Evolutionary conservation across 345 rosid genomes (phyloP), one percentile per base, ranked within the genome.

Genomic region (Melastoma malabathricum): DNA sequence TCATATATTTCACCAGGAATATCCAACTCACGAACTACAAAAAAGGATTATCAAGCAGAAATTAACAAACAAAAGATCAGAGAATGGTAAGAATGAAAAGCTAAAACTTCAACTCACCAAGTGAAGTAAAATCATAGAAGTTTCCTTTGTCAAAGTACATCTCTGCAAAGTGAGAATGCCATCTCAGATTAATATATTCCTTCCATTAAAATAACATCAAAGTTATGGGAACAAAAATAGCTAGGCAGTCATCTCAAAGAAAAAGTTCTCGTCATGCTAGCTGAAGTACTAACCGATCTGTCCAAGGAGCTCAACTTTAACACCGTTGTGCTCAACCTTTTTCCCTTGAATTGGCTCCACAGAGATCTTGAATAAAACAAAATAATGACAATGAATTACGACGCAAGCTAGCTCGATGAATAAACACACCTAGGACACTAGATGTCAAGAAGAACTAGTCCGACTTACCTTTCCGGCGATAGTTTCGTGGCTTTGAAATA

Each of bases 1-100:
- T 87, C 98, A 53, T 80, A 82, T 65, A 92, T 72, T 56, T 92
- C 96, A 64, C 98, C 95, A 60, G 95, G 98, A 58, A 92, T 80
- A 76, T 92, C 98, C 73, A 92, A 64, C 64, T 92, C 95, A 50
- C 95, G 96, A 25, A 92, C 98, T 92, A 83, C 59, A 67, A 65
- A 48, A 52, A 47, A 66, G 55, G 55, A 22, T 34, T 34, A 9
- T 34, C 9, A 48, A 52, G 18, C 1, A 39, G 5, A 59, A 48
- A 50, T 65, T 8, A 34, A 34, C 9, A 7, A 34, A 6, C 41
- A 34, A 49, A 43, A 18, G 46, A 45, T 15, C 16, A 23, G 15
- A 15, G 0, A 12, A 48, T 18, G 6, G 13, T 34, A 39, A 46
- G 44, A 16, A 12, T 19, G 12, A 34, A 34, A 12, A 34, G 12